Conservation (phyloP, 306 rosid species). For the Dryas drummondii region DNA sequence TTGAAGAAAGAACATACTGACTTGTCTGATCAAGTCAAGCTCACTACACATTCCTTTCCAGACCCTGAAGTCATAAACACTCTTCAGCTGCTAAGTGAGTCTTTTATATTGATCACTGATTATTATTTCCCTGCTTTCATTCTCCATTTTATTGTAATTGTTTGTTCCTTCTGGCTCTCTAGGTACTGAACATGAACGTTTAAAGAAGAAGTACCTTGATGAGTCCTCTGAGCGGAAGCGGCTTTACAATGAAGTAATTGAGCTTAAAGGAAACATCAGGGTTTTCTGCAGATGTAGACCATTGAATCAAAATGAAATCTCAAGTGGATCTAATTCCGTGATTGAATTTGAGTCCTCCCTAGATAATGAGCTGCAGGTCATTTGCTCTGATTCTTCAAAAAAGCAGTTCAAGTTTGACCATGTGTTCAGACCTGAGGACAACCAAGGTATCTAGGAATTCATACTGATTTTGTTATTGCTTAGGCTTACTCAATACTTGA, state of each 20-base stretch:
- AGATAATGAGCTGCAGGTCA: constrained; percentile 80
- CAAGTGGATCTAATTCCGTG: constrained; percentile 52
- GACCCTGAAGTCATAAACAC: constrained; percentile 55
- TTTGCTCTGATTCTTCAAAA: constrained; percentile 78
- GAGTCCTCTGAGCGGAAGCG: constrained; percentile 75
- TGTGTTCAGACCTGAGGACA: constrained; percentile 74
- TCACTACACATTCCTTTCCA: constrained; percentile 49
- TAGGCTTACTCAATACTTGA: not conserved
- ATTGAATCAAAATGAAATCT: constrained; percentile 54
- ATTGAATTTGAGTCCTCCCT: constrained; percentile 68
- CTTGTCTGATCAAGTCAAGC: constrained; percentile 59
- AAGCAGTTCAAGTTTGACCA: constrained; percentile 89
- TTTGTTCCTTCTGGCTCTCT: constrained; percentile 19
- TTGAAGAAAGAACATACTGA: constrained; percentile 64
- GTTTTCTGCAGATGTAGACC: constrained; percentile 98
- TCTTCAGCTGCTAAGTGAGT: constrained; percentile 67
- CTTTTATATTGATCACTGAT: constrained; percentile 14
- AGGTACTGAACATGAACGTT: constrained; percentile 74
- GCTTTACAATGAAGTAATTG: constrained; percentile 87
- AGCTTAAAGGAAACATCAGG: constrained; percentile 87
- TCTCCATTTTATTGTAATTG: constrained; percentile 4
- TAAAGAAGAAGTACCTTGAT: constrained; percentile 66
- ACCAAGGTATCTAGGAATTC: constrained; percentile 62
- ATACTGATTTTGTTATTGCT: constrained; percentile 5
- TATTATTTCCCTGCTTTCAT: not conserved